Conservation (phyloP, 2,329 filamentous ascomycete genomes). For the Colletotrichum somersetense region DNA sequence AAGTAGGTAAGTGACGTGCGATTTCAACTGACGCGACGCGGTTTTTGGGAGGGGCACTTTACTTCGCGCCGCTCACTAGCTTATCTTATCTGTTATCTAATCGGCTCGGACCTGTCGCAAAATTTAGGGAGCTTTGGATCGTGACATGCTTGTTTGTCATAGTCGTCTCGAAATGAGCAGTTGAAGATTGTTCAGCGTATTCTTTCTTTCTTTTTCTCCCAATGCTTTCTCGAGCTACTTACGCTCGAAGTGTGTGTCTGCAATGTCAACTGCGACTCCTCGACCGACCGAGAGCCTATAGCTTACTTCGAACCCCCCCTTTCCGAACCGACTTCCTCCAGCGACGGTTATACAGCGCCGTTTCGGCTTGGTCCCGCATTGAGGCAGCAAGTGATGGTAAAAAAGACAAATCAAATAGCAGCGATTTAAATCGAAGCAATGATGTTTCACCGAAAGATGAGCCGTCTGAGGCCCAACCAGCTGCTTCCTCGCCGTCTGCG, state of each 20-base stretch:
- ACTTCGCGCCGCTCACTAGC: neutral
- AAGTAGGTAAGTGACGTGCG: neutral
- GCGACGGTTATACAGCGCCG: conserved; percentile 30
- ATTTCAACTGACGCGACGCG: conserved; percentile 25
- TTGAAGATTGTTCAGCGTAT: conserved; percentile 6
- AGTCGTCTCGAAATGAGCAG: conserved; percentile 11
- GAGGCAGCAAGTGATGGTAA: neutral
- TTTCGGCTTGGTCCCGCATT: conserved; percentile 33
- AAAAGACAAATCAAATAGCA: neutral
- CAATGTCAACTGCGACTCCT: conserved; percentile 51
- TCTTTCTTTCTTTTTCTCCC: conserved; percentile 35
- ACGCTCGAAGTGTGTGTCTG: conserved; percentile 51
- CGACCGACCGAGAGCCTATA: conserved; percentile 28
- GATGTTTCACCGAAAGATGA: neutral
- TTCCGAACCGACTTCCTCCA: conserved; percentile 21
- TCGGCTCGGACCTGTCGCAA: conserved; percentile 32
- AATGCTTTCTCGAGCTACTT: conserved; percentile 54
- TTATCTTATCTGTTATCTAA: conserved; percentile 44
- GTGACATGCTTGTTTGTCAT: conserved; percentile 2
- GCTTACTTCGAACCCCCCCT: conserved; percentile 18
- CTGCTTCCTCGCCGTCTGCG: neutral
- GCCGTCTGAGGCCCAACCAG: neutral
- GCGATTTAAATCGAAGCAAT: neutral
- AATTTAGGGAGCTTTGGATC: conserved; percentile 34
- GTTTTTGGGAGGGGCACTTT: conserved; percentile 26